Conservation (phyloP, 768 basidiomycete species). For the Epithele typhae region DNA sequence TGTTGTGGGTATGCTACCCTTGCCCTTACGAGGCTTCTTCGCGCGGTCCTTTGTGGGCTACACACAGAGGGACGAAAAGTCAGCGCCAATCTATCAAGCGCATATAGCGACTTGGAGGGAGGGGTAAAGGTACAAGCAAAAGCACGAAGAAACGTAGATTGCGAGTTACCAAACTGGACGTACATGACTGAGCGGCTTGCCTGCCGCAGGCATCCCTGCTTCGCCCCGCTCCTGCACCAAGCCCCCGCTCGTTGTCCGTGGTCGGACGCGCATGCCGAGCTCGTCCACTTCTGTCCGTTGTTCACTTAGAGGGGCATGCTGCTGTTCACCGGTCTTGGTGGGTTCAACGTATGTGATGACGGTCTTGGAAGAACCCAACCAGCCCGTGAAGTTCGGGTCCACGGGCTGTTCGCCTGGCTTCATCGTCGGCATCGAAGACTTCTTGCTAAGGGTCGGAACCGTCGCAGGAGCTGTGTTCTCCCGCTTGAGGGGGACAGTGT, state of each 20-base stretch:
- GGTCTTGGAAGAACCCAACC: constrained; percentile 72
- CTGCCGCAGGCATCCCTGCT: constrained; percentile 32
- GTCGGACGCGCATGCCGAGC: constrained; percentile 29
- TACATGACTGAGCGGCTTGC: constrained; percentile 80
- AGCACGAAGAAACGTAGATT: constrained; percentile 24
- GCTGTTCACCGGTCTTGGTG: constrained; percentile 41
- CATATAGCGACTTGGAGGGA: not conserved
- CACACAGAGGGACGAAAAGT: constrained; percentile 16
- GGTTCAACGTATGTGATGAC: constrained; percentile 62
- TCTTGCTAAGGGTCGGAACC: constrained; percentile 33
- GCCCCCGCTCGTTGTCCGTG: constrained; percentile 23
- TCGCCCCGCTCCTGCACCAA: constrained; percentile 14
- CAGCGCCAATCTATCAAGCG: constrained; percentile 1
- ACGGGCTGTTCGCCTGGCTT: constrained; percentile 21
- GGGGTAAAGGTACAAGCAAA: constrained; percentile 13
- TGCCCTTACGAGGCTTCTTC: constrained; percentile 58
- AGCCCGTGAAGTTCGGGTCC: constrained; percentile 12
- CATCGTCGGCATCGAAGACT: constrained; percentile 38
- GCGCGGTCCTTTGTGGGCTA: constrained; percentile 76
- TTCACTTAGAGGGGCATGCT: too few relatives aligned
- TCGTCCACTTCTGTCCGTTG: constrained; percentile 35
- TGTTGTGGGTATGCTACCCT: constrained; percentile 12
- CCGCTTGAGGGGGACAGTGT: constrained; percentile 21
- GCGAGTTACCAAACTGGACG: constrained; percentile 66
- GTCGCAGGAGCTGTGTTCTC: constrained; percentile 22